Percentiles rank a stretch among this genome's conserved stretches.
These are phyloP conservation scores for Garcia nutans DNA, from an alignment of 345 rosid species.

Conservation along the genomic window DNA sequence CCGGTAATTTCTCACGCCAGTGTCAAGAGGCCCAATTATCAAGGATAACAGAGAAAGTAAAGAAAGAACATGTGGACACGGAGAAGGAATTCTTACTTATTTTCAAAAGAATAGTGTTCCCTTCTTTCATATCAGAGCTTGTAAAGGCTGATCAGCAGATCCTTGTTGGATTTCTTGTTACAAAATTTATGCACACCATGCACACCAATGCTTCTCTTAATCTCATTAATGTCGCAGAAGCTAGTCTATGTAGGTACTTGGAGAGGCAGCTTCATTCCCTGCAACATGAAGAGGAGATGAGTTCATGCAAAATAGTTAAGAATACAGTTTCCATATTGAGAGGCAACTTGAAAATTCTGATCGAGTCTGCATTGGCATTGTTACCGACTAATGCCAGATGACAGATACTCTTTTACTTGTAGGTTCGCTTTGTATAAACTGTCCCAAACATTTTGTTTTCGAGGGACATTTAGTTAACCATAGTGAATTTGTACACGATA, in stretches of 20 bases:
- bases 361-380: slow-evolving; percentile 51
- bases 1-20: slow-evolving; percentile 63
- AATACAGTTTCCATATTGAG: slow-evolving; percentile 45
- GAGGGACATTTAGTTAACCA: no score
- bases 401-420: neutral
- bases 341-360: slow-evolving; percentile 40
- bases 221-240: slow-evolving; percentile 62
- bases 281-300: slow-evolving; percentile 35
- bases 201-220: slow-evolving; percentile 69
- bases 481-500: no score
- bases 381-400: slow-evolving; percentile 28
- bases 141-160: slow-evolving; percentile 67
- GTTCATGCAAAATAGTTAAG: slow-evolving; percentile 36
- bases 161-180: slow-evolving; percentile 71
- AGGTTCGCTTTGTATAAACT: no score
- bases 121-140: slow-evolving; percentile 65
- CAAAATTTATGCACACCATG: slow-evolving; percentile 81
- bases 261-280: slow-evolving; percentile 50
- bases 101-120: slow-evolving; percentile 64
- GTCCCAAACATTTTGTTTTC: no score
- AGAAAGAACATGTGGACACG: slow-evolving; percentile 18
- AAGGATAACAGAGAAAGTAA: slow-evolving; percentile 22
- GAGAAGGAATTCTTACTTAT: slow-evolving; percentile 22
- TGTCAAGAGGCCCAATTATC: slow-evolving; percentile 56
- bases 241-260: no score